phyloP scores from a whole-genome alignment of 768 basidiomycete species.

The Tricholoma bakamatsutake region DNA sequence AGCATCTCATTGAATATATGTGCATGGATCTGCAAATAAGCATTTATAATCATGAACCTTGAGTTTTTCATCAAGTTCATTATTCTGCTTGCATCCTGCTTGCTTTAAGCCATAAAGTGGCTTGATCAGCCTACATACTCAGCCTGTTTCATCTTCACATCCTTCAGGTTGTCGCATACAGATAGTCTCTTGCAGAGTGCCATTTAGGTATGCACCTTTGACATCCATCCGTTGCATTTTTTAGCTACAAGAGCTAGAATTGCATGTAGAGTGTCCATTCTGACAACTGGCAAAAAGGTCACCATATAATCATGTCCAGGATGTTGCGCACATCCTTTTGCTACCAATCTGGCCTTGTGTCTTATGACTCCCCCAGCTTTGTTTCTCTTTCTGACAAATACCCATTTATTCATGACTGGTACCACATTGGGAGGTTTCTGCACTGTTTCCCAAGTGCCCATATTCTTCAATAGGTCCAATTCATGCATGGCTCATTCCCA shows the following conservation, averaged over 20 bases:
- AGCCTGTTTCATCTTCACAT: constrained; percentile 6
- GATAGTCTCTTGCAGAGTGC: constrained; percentile 16
- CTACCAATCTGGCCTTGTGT: constrained; percentile 31
- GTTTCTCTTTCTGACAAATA: constrained; percentile 24
- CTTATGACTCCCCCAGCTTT: constrained; percentile 17
- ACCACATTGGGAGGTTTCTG: not conserved
- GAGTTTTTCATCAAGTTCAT: constrained; percentile 17
- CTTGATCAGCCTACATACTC: constrained; percentile 2
- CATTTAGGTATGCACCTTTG: constrained; percentile 8
- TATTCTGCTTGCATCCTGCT: constrained; percentile 21
- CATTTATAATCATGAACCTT: constrained; percentile 13
- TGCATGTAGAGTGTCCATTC: constrained; percentile 10
- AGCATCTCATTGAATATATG: constrained; percentile 10
- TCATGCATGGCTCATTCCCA: not conserved
- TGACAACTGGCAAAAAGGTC: constrained; percentile 16
- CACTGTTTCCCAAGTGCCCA: not conserved
- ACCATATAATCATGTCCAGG: constrained; percentile 27
- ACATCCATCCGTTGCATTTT: not conserved
- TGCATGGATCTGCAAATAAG: constrained; percentile 16
- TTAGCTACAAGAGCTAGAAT: constrained; percentile 20
- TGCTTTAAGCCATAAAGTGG: constrained; percentile 10
- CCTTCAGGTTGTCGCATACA: constrained; percentile 29
- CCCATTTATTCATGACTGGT: constrained; percentile 1
- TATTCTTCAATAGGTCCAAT: not conserved
- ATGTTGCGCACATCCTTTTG: constrained; percentile 29